These are phyloP conservation scores for Collybia sordida DNA, from an alignment of 768 basidiomycete genomes.

Conservation along the genomic window DNA sequence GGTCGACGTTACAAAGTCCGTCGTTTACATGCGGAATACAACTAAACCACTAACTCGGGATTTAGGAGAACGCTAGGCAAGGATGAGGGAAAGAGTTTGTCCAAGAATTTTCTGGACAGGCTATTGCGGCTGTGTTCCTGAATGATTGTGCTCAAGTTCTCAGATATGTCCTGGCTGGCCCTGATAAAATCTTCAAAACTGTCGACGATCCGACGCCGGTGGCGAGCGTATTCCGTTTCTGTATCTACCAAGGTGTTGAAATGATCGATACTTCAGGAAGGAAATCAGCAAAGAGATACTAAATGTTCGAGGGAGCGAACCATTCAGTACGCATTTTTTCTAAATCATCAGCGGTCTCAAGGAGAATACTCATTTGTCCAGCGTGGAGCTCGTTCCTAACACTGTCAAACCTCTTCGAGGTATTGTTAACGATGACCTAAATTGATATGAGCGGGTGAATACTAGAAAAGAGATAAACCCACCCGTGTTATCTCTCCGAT, in stretches of 20 bases:
- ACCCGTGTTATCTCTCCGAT: constrained; percentile 52
- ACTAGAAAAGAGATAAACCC: constrained; percentile 1
- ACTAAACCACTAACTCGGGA: constrained; percentile 13
- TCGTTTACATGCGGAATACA: neutral
- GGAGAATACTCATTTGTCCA: constrained; percentile 46
- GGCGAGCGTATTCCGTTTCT: constrained; percentile 50
- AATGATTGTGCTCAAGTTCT: constrained; percentile 35
- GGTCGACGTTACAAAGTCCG: too few relatives aligned
- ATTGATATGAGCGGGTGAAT: neutral
- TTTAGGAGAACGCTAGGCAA: constrained; percentile 21
- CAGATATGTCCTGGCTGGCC: constrained; percentile 32
- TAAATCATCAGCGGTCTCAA: constrained; percentile 42
- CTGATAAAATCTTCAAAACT: constrained; percentile 43
- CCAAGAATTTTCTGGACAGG: constrained; percentile 51
- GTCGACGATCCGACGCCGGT: constrained; percentile 37
- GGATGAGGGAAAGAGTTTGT: constrained; percentile 34
- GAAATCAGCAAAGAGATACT: neutral
- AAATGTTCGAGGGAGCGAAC: constrained; percentile 24
- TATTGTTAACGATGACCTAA: constrained; percentile 49
- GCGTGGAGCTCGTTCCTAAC: constrained; percentile 44
- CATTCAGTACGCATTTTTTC: constrained; percentile 42
- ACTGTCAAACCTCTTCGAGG: constrained; percentile 45
- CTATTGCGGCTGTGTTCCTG: constrained; percentile 48
- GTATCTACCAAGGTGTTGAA: constrained; percentile 56
- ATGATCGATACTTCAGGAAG: constrained; percentile 40